phyloP scores from a whole-genome alignment of 2,329 filamentous ascomycete genomes.

The Beauveria asiatica region DNA sequence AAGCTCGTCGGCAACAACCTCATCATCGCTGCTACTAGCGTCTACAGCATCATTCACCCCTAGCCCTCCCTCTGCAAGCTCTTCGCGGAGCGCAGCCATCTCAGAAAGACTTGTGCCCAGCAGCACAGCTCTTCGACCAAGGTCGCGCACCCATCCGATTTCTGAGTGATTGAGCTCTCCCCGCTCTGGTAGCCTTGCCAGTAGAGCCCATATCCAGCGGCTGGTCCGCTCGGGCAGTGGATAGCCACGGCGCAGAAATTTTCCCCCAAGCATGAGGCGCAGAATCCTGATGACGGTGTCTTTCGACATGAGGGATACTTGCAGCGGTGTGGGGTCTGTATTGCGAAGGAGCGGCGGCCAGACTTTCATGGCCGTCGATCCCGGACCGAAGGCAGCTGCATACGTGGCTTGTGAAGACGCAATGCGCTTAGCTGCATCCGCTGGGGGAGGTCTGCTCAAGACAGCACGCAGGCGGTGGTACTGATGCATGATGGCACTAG shows the following conservation, averaged over 20 bases:
- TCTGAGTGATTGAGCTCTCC: slow-evolving; percentile 70
- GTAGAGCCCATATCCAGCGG: slow-evolving; percentile 76
- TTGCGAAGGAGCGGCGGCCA: slow-evolving; percentile 46
- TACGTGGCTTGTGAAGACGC: slow-evolving; percentile 44
- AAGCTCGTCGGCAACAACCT: slow-evolving; percentile 24
- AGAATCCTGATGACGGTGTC: slow-evolving; percentile 58
- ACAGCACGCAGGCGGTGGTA: slow-evolving; percentile 57
- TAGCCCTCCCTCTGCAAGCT: slow-evolving; percentile 31
- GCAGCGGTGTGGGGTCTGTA: slow-evolving; percentile 49
- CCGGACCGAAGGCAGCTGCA: slow-evolving; percentile 44
- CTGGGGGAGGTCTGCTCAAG: slow-evolving; percentile 48
- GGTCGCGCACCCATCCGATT: slow-evolving; percentile 65
- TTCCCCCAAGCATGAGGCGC: slow-evolving; percentile 54
- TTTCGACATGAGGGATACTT: slow-evolving; percentile 58
- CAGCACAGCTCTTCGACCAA: slow-evolving; percentile 68
- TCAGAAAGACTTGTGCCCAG: slow-evolving; percentile 47
- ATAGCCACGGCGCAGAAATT: slow-evolving; percentile 51
- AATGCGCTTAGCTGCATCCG: slow-evolving; percentile 43
- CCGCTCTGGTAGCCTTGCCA: slow-evolving; percentile 65
- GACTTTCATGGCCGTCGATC: slow-evolving; percentile 37
- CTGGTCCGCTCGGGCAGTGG: slow-evolving; percentile 59
- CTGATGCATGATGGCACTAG: slow-evolving; percentile 52
- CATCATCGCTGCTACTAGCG: slow-evolving; percentile 33
- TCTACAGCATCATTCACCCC: slow-evolving; percentile 39
- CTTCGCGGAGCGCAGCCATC: slow-evolving; percentile 39